Evolutionary conservation across 768 basidiomycete genomes (phyloP), one percentile per base, ranked within the genome.

Genomic region (Harrya chromipes): DNA sequence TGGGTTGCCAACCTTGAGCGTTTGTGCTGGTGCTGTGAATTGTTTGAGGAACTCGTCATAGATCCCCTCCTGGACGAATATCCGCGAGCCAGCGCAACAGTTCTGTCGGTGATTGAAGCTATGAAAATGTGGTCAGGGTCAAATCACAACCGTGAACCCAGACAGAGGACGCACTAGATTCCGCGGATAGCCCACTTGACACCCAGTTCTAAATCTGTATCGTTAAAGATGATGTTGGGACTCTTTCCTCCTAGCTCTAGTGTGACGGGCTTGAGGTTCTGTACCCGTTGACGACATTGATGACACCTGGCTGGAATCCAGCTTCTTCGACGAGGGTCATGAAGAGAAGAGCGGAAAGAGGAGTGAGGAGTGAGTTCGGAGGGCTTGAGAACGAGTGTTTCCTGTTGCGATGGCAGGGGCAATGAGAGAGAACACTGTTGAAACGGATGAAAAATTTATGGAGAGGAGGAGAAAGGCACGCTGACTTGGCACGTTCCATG

Each of bases 231-330:
- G 51, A 82, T 66, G 50, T 63, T 71, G 8, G 73, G 74, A 23
- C 65, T 73, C 68, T 80, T 78, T 14, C 79, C 80, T 7, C 80
- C 82, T 29, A 83, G 66, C 55, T 83, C 82, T 48, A 83, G 69
- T 17, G 81, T 77, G 38, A 80, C 77, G 49, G 80, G 80, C 72
- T 95, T 97, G 59, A 97, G 65, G 63, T 95, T 97, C 91, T 92
- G 59, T 84, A 83, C 16, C 90, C 90, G 1, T 76, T 79, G 38
- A 94, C 63, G 52, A 90, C 70, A 68, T 94, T 92, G 55, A 94
- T 75, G 31, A 85, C 85, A 48, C 90, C 88, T 13, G 81, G 73
- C 7, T 87, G 88, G 69, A 88, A 83, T 7, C 87, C 87, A 2
- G 87, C 87, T 62, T 89, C 78, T 17, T 74, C 64, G 56, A 83